A percentile compares a stretch with the other conserved stretches of the same genome.
These are phyloP conservation scores for Pseudogymnoascus sp. DNA, from an alignment of 2,329 filamentous ascomycete species.

Conservation along the genomic window DNA sequence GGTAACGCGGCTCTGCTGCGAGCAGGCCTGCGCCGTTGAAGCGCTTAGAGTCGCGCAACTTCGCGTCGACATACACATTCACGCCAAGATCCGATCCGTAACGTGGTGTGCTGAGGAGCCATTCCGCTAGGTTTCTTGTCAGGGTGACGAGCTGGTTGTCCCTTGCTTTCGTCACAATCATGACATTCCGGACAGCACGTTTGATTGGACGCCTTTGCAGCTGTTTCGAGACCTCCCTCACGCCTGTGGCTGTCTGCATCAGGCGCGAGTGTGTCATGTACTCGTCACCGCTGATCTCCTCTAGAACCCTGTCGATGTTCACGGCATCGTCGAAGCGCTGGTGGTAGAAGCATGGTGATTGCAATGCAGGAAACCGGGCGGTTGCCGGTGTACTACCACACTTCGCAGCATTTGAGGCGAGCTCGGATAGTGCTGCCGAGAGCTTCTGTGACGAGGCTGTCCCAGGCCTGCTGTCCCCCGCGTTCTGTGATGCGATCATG, in stretches of 20 bases:
- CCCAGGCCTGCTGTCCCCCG: constrained; percentile 20
- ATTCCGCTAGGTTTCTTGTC: constrained; percentile 78
- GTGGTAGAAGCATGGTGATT: constrained; percentile 96
- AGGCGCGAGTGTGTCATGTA: constrained; percentile 88
- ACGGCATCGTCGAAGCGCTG: constrained; percentile 94
- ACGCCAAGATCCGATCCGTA: constrained; percentile 87
- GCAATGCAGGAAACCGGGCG: constrained; percentile 56
- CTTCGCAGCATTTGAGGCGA: constrained; percentile 31
- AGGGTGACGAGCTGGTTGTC: constrained; percentile 88
- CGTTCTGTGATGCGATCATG: constrained; percentile 43
- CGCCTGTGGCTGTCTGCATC: constrained; percentile 89
- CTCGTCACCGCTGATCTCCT: constrained; percentile 85
- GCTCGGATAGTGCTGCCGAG: constrained; percentile 46
- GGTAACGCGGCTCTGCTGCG: constrained; percentile 65
- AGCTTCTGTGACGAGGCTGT: constrained; percentile 47
- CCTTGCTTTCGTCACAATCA: constrained; percentile 97
- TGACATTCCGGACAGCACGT: constrained; percentile 83
- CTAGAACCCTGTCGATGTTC: constrained; percentile 86
- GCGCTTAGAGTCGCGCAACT: constrained; percentile 77
- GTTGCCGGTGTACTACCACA: constrained; percentile 26
- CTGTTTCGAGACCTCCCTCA: constrained; percentile 92
- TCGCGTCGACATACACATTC: constrained; percentile 96
- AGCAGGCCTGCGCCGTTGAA: constrained; percentile 71
- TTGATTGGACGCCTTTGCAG: constrained; percentile 86
- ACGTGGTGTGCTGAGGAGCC: constrained; percentile 80